Base-by-base conservation (phyloP, 352 stramenopile species). In the Globisporangium iwayamae region DNA sequence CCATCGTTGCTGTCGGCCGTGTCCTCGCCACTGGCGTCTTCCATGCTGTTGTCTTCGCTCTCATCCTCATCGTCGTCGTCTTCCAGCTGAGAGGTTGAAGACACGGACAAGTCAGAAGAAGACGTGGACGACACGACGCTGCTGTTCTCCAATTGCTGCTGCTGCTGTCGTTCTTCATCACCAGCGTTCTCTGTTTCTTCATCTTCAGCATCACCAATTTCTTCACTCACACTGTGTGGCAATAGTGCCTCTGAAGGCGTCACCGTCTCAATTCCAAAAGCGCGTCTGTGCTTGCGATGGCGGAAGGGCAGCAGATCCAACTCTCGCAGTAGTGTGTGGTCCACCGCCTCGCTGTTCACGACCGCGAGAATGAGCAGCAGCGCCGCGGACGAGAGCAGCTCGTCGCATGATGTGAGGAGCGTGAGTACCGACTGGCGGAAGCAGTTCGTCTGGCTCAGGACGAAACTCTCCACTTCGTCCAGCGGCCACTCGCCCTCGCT, bases 401-500 rank as follows among this genome's bases (percentile, higher is more conserved):
- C 82, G 41, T 93, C 81, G 1, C 67, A 70, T 6, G 85, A 93
- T 46, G 75, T 69, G n/a, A 87, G 64, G 25, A 93, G 66, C 22
- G 80, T 69, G n/a, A 90, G 32, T 10, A 91, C 54, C 14, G 81
- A 81, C 61, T 90, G 77, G 8, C 81, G 79, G 60, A 89, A 88
- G 53, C 70, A 88, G 61, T 89, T 91, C 4, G 57, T 45, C 9
- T 73, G 60, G 13, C 66, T 61, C 0, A 73, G 47, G 9, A 76
- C 67, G 63, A 94, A 91, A 1, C 50, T 48, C n/a, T 81, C 71
- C 30, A 93, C 80, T 55, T 96, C 87, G 0, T 88, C 73, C 10
- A 85, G 50, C 2, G 87, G 84, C 87, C 87, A 96, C 54, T 94
- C 85, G 32, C 87, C 87, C 51, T 86, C 82, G 28, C 64, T 76